Base-by-base conservation (phyloP, 495 filamentous ascomycete species). In the Durotheca rogersii region DNA sequence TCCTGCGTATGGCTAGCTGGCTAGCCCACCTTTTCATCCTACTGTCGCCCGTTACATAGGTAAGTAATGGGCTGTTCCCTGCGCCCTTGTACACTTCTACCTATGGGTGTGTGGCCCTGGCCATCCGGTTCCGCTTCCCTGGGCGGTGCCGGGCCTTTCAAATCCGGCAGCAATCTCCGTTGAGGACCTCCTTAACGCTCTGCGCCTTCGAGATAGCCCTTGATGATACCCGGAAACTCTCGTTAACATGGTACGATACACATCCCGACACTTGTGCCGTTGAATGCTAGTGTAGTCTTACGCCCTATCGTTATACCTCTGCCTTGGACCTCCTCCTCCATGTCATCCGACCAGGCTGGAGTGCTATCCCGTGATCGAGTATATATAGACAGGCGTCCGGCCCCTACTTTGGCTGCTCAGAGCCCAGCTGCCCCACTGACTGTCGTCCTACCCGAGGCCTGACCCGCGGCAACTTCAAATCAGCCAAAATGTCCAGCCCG, bases 261-360 rank as follows among this genome's bases (percentile, higher is more conserved):
- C 38, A 49, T 63, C 56, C 60, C 60, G 60, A 63, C 41, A 16
- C 33, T 42, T 39, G 18, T 60, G 56, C 60, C 60, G 60, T 56
- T 42, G 23, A 14, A 44, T 40, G 14, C 41, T 37, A 37, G 33
- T 55, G 56, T 51, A 35, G 50, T 41, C 11, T 52, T 44, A 33
- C 43, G 37, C 31, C 34, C 42, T 51, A 43, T 27, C 16, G 7
- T 42, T 32, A 16, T 39, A 42, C 33, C 23, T 38, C 16, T 17
- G 40, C 35, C 32, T 36, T 31, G 36, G 23, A 15, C 32, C 25
- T 43, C 32, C 34, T 51, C 37, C 2, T 33, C 17, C 50, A 47
- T 47, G 23, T 9, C 38, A 51, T 25, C 36, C 21, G 25, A 7
- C 7, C 50, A 29, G 34, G 30, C 41, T 53, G 41, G 41, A 49